Evolutionary conservation across 176 grass and related monocot genomes (phyloP), one percentile per base, ranked within the genome.

Genomic region (Hordeum vulgare): DNA sequence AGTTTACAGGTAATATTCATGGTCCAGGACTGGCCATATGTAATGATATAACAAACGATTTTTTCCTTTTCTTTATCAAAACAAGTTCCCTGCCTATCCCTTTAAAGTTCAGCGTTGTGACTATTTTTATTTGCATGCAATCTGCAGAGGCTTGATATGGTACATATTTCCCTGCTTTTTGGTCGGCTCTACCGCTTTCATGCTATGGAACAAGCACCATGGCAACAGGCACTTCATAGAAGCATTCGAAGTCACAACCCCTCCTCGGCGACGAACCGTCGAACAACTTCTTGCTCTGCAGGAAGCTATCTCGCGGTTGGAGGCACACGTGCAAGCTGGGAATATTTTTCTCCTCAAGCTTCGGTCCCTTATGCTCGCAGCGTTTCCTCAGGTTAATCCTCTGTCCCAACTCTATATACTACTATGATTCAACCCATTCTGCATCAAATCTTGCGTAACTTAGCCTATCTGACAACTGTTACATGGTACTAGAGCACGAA

Each of bases 341-440:
- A 94, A 90, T 83, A 99, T 99, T 74, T 79, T 92, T 67, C 96
- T 99, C 68, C 91, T 99, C 15, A 99, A 99, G 76, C 85, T 99
- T 31, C 92, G 93, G 79, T 88, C 91, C 45, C 88, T 99, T 80
- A 77, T 99, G 83, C 87, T 94, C 41, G 91, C 96, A 39, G 90
- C 90, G 44, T 96, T 90, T 85, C 91, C 96, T 9, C 91, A 99
- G 93, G 96, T 94, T 53, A 21, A 3, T 27, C 24, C 27, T 62
- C 65, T 21, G 11, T 29, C 29, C 39, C 9, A n/a, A 59, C 6
- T 42, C 1, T 9, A n/a, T n/a, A n/a, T n/a, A n/a, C n/a, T n/a
- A 42, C 39, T 64, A 45, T 7, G 34, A 9, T 20, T 17, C 70
- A 47, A 8, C 23, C 8, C 66, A 15, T 76, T 37, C 3, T 66